These are phyloP conservation scores for Hemileia vastatrix DNA, from an alignment of 1,284 basidiomycete genomes.

Conservation along the genomic window DNA sequence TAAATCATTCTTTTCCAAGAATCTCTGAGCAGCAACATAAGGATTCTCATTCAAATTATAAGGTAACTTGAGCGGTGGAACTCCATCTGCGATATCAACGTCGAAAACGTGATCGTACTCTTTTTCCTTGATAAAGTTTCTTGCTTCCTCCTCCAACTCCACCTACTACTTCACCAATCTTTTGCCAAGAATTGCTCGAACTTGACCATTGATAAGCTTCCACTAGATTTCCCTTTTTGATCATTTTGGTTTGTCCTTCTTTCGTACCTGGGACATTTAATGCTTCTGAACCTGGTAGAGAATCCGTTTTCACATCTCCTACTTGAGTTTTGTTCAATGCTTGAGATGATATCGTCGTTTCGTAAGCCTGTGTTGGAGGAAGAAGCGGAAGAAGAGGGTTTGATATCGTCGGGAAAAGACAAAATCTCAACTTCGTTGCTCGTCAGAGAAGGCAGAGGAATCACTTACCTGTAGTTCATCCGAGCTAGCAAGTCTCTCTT, in stretches of 20 bases:
- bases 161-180: constrained; percentile 91
- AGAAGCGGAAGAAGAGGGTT: no score
- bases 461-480: constrained; percentile 57
- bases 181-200: constrained; percentile 64
- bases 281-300: constrained; percentile 31
- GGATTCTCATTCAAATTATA: constrained; percentile 89
- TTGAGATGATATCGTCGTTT: no score
- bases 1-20: constrained; percentile 74
- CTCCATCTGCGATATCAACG: constrained; percentile 87
- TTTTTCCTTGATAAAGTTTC: constrained; percentile 71
- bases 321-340: no score
- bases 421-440: no score
- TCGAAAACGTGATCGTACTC: constrained; percentile 99
- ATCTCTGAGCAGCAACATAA: constrained; percentile 76
- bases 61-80: constrained; percentile 83
- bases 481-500: constrained; percentile 63
- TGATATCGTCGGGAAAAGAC: no score
- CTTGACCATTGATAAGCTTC: constrained; percentile 58
- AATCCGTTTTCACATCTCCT: constrained; percentile 32
- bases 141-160: constrained; percentile 77
- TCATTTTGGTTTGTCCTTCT: constrained; percentile 16
- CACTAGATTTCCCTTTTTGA: constrained; percentile 22
- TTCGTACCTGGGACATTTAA: constrained; percentile 17
- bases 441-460: no score
- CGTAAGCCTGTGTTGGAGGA: no score